phyloP scores from a whole-genome alignment of 1,284 basidiomycete species.

The Trichosporon ovoides region DNA sequence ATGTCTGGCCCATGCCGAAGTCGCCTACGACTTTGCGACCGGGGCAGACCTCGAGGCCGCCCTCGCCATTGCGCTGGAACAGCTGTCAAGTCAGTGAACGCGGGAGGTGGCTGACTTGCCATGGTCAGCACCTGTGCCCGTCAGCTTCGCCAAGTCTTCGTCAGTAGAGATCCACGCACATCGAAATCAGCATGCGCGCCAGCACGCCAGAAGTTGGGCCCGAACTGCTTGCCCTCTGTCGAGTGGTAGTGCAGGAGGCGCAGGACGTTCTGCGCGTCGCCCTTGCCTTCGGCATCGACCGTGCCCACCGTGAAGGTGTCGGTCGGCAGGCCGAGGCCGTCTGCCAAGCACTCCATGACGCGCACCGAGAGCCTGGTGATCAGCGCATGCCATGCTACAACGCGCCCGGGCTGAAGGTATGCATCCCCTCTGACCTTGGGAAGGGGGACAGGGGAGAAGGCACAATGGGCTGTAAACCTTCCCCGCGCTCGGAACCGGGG shows the following conservation, averaged over 20 bases:
- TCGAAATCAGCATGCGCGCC: conserved; percentile 39
- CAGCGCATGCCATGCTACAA: conserved; percentile 6
- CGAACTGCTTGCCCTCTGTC: conserved; percentile 32
- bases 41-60: conserved; percentile 36
- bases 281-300: conserved; percentile 24
- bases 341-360: conserved; percentile 36
- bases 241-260: conserved; percentile 34
- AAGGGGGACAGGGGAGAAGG: too few relatives aligned
- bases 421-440: too few relatives aligned
- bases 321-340: conserved; percentile 27
- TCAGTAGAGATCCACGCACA: neutral
- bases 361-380: conserved; percentile 24
- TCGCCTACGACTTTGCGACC: conserved; percentile 37
- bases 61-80: conserved; percentile 36
- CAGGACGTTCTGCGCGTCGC: conserved; percentile 31
- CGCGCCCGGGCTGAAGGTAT: too few relatives aligned
- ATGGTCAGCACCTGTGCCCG: neutral
- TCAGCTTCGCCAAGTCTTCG: conserved; percentile 12
- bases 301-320: conserved; percentile 31
- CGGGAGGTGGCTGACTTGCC: neutral
- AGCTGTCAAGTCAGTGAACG: conserved; percentile 11
- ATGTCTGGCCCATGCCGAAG: conserved; percentile 31
- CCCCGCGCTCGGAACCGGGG: too few relatives aligned
- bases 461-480: too few relatives aligned
- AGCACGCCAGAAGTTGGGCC: conserved; percentile 34